Evolutionary conservation across 2,329 filamentous ascomycete species (phyloP).

Genomic region (Ophiostoma ulmi): DNA sequence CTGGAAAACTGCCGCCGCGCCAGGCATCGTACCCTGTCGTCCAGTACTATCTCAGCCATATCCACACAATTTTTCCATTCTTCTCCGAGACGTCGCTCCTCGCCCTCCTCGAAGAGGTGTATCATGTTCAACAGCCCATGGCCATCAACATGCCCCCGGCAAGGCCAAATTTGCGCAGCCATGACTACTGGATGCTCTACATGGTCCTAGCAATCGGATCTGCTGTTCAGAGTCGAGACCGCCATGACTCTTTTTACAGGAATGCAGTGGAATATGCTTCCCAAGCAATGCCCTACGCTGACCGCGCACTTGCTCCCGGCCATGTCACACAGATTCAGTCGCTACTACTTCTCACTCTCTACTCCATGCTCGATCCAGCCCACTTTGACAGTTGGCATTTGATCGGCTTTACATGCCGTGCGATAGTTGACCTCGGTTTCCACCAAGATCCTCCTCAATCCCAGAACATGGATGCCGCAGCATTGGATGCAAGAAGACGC

Average conservation of each 20-base stretch:
- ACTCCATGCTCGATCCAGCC: slow-evolving; percentile 81
- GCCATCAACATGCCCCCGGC: slow-evolving; percentile 31
- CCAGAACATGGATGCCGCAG: slow-evolving; percentile 60
- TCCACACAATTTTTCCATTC: slow-evolving; percentile 74
- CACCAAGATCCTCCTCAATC: slow-evolving; percentile 83
- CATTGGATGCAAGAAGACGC: slow-evolving; percentile 70
- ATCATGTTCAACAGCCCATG: slow-evolving; percentile 52
- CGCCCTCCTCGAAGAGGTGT: slow-evolving; percentile 73
- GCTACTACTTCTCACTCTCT: slow-evolving; percentile 77
- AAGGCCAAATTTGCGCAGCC: slow-evolving; percentile 52
- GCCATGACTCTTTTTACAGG: slow-evolving; percentile 58
- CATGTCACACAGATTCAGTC: slow-evolving; percentile 83
- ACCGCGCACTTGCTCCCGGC: slow-evolving; percentile 78
- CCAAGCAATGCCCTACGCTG: slow-evolving; percentile 68
- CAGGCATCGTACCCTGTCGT: slow-evolving; percentile 64
- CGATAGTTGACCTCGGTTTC: slow-evolving; percentile 81
- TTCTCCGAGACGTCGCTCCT: slow-evolving; percentile 77
- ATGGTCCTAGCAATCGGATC: slow-evolving; percentile 85
- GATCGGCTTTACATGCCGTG: slow-evolving; percentile 82
- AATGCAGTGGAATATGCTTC: slow-evolving; percentile 54
- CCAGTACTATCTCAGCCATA: slow-evolving; percentile 77
- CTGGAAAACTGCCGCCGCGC: slow-evolving; percentile 60
- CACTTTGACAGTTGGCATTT: slow-evolving; percentile 94
- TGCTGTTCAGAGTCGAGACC: slow-evolving; percentile 64
- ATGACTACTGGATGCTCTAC: slow-evolving; percentile 81